Conservation (phyloP, 176 grass and related monocot species). For the Oryza nivara region DNA sequence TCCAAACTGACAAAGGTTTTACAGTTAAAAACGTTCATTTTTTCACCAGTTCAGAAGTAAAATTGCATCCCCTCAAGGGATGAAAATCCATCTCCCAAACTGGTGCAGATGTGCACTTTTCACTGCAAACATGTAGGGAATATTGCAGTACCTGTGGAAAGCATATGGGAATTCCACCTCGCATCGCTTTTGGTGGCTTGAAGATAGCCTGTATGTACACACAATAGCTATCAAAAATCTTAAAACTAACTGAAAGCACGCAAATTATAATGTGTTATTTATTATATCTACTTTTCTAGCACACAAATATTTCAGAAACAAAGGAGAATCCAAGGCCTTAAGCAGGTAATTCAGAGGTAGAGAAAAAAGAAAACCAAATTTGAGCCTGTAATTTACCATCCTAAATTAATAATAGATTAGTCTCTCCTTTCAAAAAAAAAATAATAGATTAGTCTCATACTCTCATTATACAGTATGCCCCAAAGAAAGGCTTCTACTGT, state of each 20-base stretch:
- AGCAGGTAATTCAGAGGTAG: background rate
- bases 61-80: background rate
- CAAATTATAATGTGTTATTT: too few species aligned
- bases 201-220: slow-evolving; percentile 40
- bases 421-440: background rate
- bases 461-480: background rate
- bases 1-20: slow-evolving; percentile 45
- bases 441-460: background rate
- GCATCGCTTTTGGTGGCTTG: slow-evolving; percentile 31
- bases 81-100: background rate
- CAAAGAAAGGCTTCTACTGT: background rate
- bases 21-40: background rate
- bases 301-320: background rate
- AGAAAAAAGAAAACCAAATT: background rate
- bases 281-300: background rate
- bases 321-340: background rate
- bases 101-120: background rate
- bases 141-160: slow-evolving; percentile 45
- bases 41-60: background rate
- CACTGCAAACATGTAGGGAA: background rate
- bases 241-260: background rate
- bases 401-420: background rate
- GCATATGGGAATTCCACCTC: slow-evolving; percentile 54
- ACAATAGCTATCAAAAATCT: background rate
- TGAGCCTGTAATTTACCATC: background rate